Evolutionary conservation across 2,329 filamentous ascomycete species (phyloP).

Genomic region (Aspergillus ochraceus): DNA sequence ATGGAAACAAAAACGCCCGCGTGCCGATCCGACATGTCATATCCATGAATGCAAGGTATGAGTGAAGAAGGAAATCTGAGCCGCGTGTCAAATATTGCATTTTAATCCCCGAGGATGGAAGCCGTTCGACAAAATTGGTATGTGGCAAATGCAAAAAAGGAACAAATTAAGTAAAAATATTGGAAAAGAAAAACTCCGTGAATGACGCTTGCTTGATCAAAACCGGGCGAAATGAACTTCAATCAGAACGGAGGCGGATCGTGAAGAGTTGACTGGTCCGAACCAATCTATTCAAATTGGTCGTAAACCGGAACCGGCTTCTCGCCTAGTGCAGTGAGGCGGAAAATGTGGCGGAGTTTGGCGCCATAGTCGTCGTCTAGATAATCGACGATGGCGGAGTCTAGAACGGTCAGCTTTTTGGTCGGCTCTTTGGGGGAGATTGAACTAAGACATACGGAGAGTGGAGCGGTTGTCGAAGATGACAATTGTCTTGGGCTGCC

Average conservation of each 20-base stretch:
- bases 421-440: slow-evolving; percentile 8
- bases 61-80: neutral
- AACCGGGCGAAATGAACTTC: neutral
- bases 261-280: neutral
- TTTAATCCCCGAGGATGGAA: neutral
- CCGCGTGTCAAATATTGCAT: neutral
- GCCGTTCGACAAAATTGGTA: neutral
- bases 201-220: neutral
- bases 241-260: neutral
- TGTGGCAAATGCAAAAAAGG: neutral
- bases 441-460: slow-evolving; percentile 39
- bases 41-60: neutral
- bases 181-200: neutral
- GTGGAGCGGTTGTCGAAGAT: slow-evolving; percentile 52
- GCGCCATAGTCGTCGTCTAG: slow-evolving; percentile 47
- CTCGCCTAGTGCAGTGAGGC: slow-evolving; percentile 51
- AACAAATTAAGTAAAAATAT: neutral
- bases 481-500: slow-evolving; percentile 52
- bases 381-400: slow-evolving; percentile 54
- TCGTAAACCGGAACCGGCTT: slow-evolving; percentile 49
- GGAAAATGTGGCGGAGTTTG: slow-evolving; percentile 52
- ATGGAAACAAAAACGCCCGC: neutral
- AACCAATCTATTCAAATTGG: slow-evolving; percentile 26
- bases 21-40: neutral
- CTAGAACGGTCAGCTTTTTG: slow-evolving; percentile 24